Conservation (phyloP, 331 rosid genomes). For the Acacia concinna region DNA sequence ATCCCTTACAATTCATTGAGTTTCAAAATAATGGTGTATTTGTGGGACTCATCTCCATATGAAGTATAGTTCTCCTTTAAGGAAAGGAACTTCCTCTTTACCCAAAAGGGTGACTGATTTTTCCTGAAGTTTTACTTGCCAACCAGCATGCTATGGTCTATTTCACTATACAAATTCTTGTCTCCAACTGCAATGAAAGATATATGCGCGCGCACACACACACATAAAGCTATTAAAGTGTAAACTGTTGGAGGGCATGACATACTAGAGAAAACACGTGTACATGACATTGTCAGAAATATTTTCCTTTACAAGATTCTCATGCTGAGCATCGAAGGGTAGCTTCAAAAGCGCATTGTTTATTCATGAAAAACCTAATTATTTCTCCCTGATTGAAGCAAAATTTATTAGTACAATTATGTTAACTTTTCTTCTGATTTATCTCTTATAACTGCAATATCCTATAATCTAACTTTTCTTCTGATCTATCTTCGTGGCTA, state of each 20-base stretch:
- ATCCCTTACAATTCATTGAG: background rate
- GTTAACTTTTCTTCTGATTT: background rate
- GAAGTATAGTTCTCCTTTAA: background rate
- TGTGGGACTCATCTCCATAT: background rate
- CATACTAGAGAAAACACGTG: background rate
- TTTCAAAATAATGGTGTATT: background rate
- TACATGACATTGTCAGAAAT: background rate
- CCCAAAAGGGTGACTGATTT: background rate
- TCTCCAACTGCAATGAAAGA: background rate
- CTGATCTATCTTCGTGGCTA: too few species aligned
- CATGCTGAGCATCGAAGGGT: background rate
- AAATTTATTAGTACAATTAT: background rate
- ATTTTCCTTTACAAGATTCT: background rate
- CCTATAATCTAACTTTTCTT: background rate
- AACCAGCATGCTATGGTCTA: background rate
- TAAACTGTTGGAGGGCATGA: background rate
- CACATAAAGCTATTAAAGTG: background rate
- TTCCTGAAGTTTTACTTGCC: background rate
- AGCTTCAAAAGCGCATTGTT: background rate
- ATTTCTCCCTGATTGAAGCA: background rate
- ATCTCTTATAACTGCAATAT: background rate
- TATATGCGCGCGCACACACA: background rate
- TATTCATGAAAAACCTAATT: background rate
- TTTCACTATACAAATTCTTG: background rate
- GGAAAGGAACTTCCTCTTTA: background rate